These are phyloP conservation scores for Lentinula lateritia DNA, from an alignment of 768 basidiomycete genomes.

Conservation along the genomic window DNA sequence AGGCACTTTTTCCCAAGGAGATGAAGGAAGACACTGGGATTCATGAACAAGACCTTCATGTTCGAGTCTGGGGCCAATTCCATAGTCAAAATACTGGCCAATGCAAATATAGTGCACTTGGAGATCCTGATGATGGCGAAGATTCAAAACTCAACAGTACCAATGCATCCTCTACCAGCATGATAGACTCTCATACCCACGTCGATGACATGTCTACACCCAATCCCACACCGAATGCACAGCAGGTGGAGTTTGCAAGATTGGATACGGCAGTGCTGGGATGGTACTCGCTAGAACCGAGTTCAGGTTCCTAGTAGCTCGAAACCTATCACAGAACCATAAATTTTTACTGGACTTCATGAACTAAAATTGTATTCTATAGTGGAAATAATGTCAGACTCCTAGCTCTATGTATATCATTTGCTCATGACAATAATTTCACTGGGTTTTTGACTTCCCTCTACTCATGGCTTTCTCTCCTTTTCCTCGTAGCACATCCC, in stretches of 20 bases:
- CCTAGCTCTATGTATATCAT: neutral
- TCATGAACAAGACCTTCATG: neutral
- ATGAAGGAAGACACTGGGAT: neutral
- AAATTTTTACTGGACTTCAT: too few species aligned
- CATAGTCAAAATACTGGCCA: neutral
- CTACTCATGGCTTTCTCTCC: neutral
- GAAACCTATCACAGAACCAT: too few species aligned
- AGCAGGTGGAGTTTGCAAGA: neutral
- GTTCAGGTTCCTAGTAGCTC: too few species aligned
- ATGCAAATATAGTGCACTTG: neutral
- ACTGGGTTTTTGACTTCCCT: neutral
- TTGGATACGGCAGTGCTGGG: neutral
- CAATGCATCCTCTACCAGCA: neutral
- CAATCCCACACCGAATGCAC: neutral
- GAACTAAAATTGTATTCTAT: too few species aligned
- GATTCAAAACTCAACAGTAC: neutral
- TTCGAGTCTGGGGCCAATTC: neutral
- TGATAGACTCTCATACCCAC: neutral
- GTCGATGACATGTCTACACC: neutral
- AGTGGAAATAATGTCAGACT: too few species aligned
- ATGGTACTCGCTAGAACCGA: neutral
- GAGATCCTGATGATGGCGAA: neutral
- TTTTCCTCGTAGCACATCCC: constrained; percentile 19
- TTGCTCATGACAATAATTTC: neutral
- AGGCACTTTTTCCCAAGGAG: neutral